Conservation (phyloP, 1,284 basidiomycete species). For the Boletus sp. region DNA sequence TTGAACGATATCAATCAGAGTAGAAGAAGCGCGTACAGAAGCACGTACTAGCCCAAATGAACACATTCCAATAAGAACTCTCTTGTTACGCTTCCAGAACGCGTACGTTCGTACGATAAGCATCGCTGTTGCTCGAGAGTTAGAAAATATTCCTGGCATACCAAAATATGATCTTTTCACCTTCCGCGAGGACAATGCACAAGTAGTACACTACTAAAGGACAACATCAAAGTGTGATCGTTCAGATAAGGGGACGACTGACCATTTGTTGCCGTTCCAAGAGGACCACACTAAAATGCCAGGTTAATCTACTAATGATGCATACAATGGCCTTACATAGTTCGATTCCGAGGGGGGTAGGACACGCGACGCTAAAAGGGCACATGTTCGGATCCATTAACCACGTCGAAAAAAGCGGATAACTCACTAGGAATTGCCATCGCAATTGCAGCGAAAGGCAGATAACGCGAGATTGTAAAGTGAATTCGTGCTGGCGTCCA, state of each 20-base stretch:
- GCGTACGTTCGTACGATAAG: conserved; percentile 25
- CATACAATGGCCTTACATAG: conserved; percentile 10
- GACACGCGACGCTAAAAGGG: conserved; percentile 11
- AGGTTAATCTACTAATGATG: background rate
- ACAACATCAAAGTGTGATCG: background rate
- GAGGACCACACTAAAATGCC: conserved; percentile 12
- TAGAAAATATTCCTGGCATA: background rate
- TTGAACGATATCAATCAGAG: background rate
- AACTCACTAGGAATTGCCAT: conserved; percentile 18
- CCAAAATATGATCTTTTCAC: conserved; percentile 3
- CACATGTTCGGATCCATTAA: background rate
- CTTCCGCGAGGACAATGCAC: conserved; percentile 19
- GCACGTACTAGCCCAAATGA: conserved; percentile 14
- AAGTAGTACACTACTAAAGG: conserved; percentile 19
- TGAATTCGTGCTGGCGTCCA: conserved; percentile 21
- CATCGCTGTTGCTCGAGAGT: conserved; percentile 12
- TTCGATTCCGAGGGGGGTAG: background rate
- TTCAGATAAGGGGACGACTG: background rate
- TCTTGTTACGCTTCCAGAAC: conserved; percentile 21
- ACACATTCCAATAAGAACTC: conserved; percentile 18
- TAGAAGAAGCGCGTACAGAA: background rate
- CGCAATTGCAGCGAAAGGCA: conserved; percentile 22
- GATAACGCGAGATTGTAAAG: conserved; percentile 22
- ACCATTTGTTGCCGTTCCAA: conserved; percentile 16
- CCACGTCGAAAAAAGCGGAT: background rate